Base-by-base conservation (phyloP, 169 alveolate species). In the Plasmodium coatneyi region DNA sequence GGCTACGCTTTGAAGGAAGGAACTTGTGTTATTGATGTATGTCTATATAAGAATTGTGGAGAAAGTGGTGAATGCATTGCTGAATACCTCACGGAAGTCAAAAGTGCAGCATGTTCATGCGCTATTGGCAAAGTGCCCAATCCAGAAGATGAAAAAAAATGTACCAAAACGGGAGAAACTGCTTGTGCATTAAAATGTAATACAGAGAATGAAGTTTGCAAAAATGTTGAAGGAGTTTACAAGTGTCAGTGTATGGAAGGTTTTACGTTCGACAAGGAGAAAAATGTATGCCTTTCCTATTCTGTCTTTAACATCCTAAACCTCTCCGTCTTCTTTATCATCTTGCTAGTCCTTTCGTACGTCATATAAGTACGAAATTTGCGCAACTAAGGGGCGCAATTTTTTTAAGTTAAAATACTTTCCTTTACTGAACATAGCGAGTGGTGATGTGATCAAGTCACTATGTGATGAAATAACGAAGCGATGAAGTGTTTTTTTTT, bases 131-230 rank as follows among this genome's bases (percentile, higher is more conserved):
- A 72, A 46, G 74, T 84, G 28, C 71, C 74, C 52, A 49, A 72
- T 74, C 36, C 19, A 74, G 80, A 72, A 0, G 60, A 84, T 46
- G 32, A 76, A 30, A 71, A 46, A 72, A 84, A 43, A 34, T 84
- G 93, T 49, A 74, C 93, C 74, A 84, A 46, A 84, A 66, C 52
- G 14, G 93, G 93, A 19, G 84, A 84, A 32, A 84, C 93, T 56
- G 1, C 2, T 74, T 84, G 93, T 54, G 16, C 46, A 34, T 84
- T 84, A 52, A 76, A 74, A 30, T 84, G 93, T 70, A 5, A 7
- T 9, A 46, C 74, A 52, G 84, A 74, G 14, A 49, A 84, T 36
- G 86, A 84, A 84, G 79, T 43, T 9, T 84, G 93, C 66, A 84
- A 74, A 84, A 36, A n/a, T 16, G 71, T 72, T 16, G 46, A 71